Percentiles rank a stretch among this genome's conserved stretches.
These are phyloP conservation scores for Backusella westeae DNA, from an alignment of 192 early-diverging fungal species.

Conservation along the genomic window DNA sequence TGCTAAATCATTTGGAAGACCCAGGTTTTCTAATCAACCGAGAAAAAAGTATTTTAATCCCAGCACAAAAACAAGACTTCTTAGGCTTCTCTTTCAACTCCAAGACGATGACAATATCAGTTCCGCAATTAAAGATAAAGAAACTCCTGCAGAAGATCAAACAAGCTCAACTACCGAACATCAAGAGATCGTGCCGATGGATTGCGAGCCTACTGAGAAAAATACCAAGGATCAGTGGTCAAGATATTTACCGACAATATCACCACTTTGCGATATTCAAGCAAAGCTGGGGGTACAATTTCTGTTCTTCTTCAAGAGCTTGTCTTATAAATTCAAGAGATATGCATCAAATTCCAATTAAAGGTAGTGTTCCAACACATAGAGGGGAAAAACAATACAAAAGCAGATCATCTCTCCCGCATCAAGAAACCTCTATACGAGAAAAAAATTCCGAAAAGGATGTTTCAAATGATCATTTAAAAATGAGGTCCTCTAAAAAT, in stretches of 20 bases:
- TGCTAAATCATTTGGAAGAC: neutral
- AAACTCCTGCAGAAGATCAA: neutral
- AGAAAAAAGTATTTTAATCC: neutral
- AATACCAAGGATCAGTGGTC: neutral
- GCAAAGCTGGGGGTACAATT: neutral
- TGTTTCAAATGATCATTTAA: neutral
- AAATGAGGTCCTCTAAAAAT: neutral
- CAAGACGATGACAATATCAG: neutral
- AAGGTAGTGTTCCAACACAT: neutral
- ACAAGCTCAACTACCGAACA: neutral
- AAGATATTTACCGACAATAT: conserved; percentile 11
- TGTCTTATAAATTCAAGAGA: conserved; percentile 2
- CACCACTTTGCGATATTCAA: neutral
- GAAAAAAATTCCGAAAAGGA: neutral
- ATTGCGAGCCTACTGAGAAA: neutral
- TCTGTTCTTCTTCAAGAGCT: neutral
- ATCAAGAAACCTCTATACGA: neutral
- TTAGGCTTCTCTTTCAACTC: conserved; percentile 14
- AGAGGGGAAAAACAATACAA: neutral
- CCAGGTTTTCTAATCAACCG: neutral
- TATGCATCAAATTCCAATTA: neutral
- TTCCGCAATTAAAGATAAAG: neutral
- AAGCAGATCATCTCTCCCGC: neutral
- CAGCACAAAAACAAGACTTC: neutral
- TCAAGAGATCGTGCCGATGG: neutral